Evolutionary conservation across 441 rosid species (phyloP).

Genomic region (Syzygium syzygioides): DNA sequence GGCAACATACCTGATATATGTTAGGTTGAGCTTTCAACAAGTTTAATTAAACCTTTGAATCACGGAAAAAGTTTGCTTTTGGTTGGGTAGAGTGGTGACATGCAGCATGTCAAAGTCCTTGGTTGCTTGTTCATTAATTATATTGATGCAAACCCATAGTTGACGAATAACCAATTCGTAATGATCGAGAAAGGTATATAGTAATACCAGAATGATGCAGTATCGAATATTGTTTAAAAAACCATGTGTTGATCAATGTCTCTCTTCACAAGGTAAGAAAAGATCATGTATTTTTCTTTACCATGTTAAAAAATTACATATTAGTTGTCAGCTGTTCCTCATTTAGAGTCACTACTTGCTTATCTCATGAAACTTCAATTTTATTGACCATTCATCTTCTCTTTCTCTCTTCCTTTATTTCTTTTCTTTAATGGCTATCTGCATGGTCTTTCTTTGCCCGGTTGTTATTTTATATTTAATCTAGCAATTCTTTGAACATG

Average conservation of each 20-base stretch:
- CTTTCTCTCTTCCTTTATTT: neutral
- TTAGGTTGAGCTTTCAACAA: neutral
- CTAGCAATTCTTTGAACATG: neutral
- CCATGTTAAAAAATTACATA: neutral
- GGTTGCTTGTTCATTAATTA: neutral
- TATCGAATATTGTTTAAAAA: neutral
- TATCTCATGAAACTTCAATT: neutral
- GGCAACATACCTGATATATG: neutral
- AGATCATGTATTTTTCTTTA: neutral
- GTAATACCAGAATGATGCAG: neutral
- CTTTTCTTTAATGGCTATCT: neutral
- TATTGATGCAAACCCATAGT: neutral
- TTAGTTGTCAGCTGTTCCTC: neutral
- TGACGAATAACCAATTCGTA: neutral
- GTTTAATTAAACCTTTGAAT: neutral
- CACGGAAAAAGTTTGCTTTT: neutral
- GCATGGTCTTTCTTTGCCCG: neutral
- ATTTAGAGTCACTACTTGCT: neutral
- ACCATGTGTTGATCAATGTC: neutral
- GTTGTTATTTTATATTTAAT: neutral
- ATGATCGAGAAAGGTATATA: neutral
- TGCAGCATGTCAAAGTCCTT: neutral
- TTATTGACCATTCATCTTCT: neutral
- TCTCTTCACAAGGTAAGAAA: neutral
- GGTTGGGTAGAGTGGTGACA: neutral